Percentiles rank a stretch among this genome's conserved stretches.
Evolutionary conservation across 441 rosid species (phyloP).

Genomic region (Bocquillonia castaneifolia): DNA sequence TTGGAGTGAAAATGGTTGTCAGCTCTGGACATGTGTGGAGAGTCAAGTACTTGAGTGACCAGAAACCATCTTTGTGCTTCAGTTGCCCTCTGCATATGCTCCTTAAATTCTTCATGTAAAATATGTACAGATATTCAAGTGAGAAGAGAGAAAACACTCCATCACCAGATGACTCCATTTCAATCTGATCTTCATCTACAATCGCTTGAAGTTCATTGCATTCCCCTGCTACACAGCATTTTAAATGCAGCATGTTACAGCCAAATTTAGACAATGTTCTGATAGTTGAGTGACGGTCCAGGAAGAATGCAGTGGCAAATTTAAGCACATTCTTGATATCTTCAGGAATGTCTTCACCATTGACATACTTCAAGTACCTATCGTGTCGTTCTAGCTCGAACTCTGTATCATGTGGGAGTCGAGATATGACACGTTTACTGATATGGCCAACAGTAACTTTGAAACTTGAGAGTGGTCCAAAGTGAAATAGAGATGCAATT

Average conservation of each 20-base stretch:
- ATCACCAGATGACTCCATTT: not conserved
- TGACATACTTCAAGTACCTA: conserved; percentile 19
- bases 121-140: conserved; percentile 20
- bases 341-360: conserved; percentile 14
- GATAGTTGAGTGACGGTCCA: conserved; percentile 11
- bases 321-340: conserved; percentile 1
- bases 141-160: not conserved
- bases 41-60: conserved; percentile 11
- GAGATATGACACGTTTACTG: conserved; percentile 18
- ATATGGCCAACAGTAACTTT: conserved; percentile 21
- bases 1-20: too few relatives aligned
- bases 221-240: conserved; percentile 18
- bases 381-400: conserved; percentile 6
- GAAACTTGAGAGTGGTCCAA: too few relatives aligned
- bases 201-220: conserved; percentile 14
- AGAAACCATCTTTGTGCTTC: not conserved
- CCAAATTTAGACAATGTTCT: conserved; percentile 13
- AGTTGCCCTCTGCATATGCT: not conserved
- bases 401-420: conserved; percentile 16
- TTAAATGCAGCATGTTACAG: not conserved
- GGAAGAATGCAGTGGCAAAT: conserved; percentile 8
- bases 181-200: conserved; percentile 10
- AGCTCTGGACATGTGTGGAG: conserved; percentile 24
- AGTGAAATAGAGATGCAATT: not conserved
- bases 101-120: conserved; percentile 20